These are phyloP conservation scores for Dioscorea cayenensis DNA, from an alignment of 116 monocot species.

Conservation along the genomic window DNA sequence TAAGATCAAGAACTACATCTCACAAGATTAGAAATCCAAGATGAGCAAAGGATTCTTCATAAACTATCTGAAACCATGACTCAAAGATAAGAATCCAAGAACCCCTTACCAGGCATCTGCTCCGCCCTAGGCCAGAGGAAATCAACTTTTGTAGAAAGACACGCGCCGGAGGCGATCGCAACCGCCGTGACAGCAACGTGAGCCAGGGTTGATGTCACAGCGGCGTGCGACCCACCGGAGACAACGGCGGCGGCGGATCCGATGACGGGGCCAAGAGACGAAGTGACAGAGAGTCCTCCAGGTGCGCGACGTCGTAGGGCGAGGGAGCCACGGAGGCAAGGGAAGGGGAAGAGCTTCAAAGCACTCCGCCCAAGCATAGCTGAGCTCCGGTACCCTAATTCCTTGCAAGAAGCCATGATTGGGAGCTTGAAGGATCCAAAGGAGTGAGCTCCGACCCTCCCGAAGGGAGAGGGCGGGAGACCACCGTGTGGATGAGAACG, in stretches of 20 bases:
- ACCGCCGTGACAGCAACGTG: constrained; percentile 93
- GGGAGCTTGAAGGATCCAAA: no score
- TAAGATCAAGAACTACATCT: no score
- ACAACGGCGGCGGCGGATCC: constrained; percentile 41
- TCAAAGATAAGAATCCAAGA: neutral
- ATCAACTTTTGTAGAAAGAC: constrained; percentile 93
- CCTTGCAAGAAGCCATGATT: constrained; percentile 4
- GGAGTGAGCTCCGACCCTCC: no score
- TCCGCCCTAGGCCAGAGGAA: constrained; percentile 82
- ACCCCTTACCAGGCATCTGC: constrained; percentile 50
- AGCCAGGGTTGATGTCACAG: constrained; percentile 70
- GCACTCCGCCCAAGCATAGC: constrained; percentile 32
- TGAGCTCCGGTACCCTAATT: constrained; percentile 14
- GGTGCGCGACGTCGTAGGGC: neutral
- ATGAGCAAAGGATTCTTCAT: neutral
- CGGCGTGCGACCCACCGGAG: constrained; percentile 44
- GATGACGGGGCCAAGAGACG: constrained; percentile 35
- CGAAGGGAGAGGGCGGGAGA: neutral
- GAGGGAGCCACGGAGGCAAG: constrained; percentile 1
- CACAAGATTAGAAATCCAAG: no score
- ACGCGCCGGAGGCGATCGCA: constrained; percentile 94
- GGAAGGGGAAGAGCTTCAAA: constrained; percentile 27
- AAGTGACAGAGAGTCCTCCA: neutral
- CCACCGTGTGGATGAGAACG: neutral
- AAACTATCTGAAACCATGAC: neutral